These are phyloP conservation scores for Athelia sp. DNA, from an alignment of 1,284 basidiomycete species.

Conservation along the genomic window DNA sequence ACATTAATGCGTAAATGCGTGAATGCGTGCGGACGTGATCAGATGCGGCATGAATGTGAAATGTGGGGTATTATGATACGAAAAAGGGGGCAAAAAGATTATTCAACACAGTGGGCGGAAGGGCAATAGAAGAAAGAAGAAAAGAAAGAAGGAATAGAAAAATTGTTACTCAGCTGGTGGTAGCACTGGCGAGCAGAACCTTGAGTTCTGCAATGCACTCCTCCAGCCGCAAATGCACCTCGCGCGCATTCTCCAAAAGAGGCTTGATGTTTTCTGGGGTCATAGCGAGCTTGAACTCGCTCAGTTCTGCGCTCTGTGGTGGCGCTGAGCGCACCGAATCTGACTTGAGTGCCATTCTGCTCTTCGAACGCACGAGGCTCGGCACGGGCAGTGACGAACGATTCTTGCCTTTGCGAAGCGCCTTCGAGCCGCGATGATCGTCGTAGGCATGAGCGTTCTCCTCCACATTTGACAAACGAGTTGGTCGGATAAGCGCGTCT, in stretches of 20 bases:
- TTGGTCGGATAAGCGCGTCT: conserved; percentile 21
- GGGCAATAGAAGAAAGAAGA: conserved; percentile 13
- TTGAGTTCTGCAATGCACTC: conserved; percentile 68
- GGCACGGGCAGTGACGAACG: conserved; percentile 21
- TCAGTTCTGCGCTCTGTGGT: conserved; percentile 28
- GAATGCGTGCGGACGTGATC: too few species aligned
- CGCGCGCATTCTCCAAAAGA: conserved; percentile 70
- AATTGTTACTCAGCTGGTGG: too few species aligned
- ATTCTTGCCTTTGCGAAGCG: conserved; percentile 12
- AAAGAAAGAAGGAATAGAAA: too few species aligned
- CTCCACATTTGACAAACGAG: conserved; percentile 54
- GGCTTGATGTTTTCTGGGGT: conserved; percentile 82
- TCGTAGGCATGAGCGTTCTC: conserved; percentile 42
- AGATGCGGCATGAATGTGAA: too few species aligned
- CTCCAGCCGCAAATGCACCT: conserved; percentile 57
- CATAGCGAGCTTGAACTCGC: conserved; percentile 53
- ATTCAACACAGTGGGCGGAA: too few species aligned
- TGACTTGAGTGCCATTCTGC: conserved; percentile 24
- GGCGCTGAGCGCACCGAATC: conserved; percentile 65
- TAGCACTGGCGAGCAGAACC: conserved; percentile 28
- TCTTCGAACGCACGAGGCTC: conserved; percentile 6
- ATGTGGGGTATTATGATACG: too few species aligned
- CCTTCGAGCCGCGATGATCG: conserved; percentile 25
- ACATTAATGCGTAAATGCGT: too few species aligned
- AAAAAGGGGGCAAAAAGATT: conserved; percentile 10